phyloP scores from a whole-genome alignment of 768 basidiomycete genomes.

The Solioccasus polychromus region DNA sequence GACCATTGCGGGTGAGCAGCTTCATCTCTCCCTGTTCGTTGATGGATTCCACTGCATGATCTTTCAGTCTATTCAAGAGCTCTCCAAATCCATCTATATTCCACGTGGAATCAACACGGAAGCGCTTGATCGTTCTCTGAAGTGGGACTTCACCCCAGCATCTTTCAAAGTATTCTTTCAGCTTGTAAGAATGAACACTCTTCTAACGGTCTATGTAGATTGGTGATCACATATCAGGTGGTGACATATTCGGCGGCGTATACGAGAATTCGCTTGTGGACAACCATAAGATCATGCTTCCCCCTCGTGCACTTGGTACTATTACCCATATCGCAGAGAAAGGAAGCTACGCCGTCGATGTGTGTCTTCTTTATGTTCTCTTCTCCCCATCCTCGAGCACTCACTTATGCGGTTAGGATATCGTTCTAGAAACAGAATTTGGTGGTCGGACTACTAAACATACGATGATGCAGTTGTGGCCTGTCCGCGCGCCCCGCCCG shows the following conservation, averaged over 20 bases:
- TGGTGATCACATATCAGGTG: slow-evolving; percentile 96
- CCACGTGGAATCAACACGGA: slow-evolving; percentile 98
- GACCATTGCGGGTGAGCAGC: slow-evolving; percentile 74
- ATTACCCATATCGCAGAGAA: slow-evolving; percentile 92
- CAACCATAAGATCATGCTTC: slow-evolving; percentile 96
- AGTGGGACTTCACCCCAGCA: slow-evolving; percentile 94
- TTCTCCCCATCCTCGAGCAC: not conserved
- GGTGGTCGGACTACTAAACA: slow-evolving; percentile 92
- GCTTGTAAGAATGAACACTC: not conserved
- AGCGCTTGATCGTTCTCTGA: slow-evolving; percentile 79
- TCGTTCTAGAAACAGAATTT: slow-evolving; percentile 96
- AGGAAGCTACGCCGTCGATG: slow-evolving; percentile 89
- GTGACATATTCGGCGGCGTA: slow-evolving; percentile 92
- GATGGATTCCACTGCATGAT: slow-evolving; percentile 4
- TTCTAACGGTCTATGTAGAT: slow-evolving; percentile 45
- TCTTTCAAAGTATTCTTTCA: slow-evolving; percentile 59
- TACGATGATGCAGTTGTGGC: slow-evolving; percentile 98
- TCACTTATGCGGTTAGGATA: slow-evolving; percentile 53
- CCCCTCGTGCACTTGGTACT: slow-evolving; percentile 91
- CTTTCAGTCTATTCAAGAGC: slow-evolving; percentile 82
- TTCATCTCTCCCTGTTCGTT: not conserved
- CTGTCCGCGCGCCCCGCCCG: slow-evolving; percentile 95
- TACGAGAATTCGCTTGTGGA: slow-evolving; percentile 97
- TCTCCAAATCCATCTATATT: slow-evolving; percentile 99
- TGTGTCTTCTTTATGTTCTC: slow-evolving; percentile 39